phyloP scores from a whole-genome alignment of 2,329 filamentous ascomycete genomes.

The Phaeosphaeria sp. region DNA sequence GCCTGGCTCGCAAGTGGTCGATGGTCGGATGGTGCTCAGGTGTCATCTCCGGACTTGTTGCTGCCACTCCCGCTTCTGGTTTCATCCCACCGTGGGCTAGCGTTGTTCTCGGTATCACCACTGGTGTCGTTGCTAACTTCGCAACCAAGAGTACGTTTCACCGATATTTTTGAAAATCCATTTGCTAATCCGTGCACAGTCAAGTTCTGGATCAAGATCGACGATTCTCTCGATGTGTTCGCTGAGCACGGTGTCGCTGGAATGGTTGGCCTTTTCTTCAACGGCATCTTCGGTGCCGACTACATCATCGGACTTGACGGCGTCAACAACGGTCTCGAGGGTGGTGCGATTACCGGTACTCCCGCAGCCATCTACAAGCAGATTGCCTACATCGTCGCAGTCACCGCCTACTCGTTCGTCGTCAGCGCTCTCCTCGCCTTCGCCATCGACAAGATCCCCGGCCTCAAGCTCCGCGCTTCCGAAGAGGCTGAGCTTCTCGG shows the following conservation, averaged over 20 bases:
- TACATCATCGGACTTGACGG: slow-evolving; percentile 79
- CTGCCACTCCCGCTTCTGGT: slow-evolving; percentile 83
- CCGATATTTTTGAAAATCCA: slow-evolving; percentile 9
- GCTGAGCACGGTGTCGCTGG: slow-evolving; percentile 88
- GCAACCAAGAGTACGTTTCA: slow-evolving; percentile 79
- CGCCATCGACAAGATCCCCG: slow-evolving; percentile 76
- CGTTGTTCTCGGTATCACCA: slow-evolving; percentile 66
- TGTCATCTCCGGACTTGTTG: slow-evolving; percentile 84
- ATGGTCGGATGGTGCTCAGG: slow-evolving; percentile 94
- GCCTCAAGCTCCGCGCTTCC: slow-evolving; percentile 78
- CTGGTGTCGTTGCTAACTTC: slow-evolving; percentile 79
- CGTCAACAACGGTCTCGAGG: slow-evolving; percentile 67
- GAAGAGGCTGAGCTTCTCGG: slow-evolving; percentile 85
- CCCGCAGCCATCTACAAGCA: slow-evolving; percentile 80
- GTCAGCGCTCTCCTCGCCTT: slow-evolving; percentile 78
- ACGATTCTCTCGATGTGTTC: slow-evolving; percentile 90
- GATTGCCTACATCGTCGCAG: slow-evolving; percentile 75
- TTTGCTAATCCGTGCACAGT: slow-evolving; percentile 50
- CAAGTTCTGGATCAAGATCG: slow-evolving; percentile 78
- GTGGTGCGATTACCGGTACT: slow-evolving; percentile 76
- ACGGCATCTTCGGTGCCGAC: slow-evolving; percentile 76
- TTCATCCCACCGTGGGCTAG: slow-evolving; percentile 74
- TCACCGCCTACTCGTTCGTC: slow-evolving; percentile 72
- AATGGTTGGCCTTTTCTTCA: slow-evolving; percentile 79
- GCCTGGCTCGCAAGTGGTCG: slow-evolving; percentile 92